Percentiles rank a stretch among this genome's conserved stretches.
phyloP scores from a whole-genome alignment of 73 alveolate genomes.

The Paramecium pentaurelia region DNA sequence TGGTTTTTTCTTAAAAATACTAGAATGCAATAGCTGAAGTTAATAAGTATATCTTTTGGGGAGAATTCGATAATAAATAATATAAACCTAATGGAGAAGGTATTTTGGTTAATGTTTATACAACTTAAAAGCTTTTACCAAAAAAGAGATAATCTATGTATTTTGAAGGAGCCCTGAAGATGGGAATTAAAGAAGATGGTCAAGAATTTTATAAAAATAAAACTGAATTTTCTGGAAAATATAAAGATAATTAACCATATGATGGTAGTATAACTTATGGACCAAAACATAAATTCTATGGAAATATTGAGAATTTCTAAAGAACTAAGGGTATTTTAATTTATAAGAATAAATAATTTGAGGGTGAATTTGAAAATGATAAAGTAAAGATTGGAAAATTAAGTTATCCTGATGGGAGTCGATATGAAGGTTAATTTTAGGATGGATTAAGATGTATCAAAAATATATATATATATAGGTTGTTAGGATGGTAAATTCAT shows the following conservation, averaged over 20 bases:
- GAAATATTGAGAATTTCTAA: neutral
- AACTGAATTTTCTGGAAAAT: neutral
- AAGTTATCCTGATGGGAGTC: neutral
- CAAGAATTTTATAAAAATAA: neutral
- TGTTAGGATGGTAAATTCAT: neutral
- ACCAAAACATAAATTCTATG: neutral
- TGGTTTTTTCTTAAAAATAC: neutral
- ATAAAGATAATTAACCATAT: neutral
- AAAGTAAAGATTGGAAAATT: neutral
- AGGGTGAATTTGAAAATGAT: conserved; percentile 6
- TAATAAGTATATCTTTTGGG: neutral
- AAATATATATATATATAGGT: neutral
- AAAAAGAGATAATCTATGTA: neutral
- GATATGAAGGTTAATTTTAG: neutral
- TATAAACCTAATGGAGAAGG: neutral
- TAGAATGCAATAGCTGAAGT: neutral
- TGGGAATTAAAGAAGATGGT: neutral
- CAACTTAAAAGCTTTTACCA: neutral
- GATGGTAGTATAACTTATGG: neutral
- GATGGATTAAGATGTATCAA: conserved; percentile 1
- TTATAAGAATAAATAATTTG: neutral
- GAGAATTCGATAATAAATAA: neutral
- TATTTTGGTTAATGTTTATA: neutral
- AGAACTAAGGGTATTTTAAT: neutral
- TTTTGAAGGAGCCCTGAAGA: neutral